Evolutionary conservation across 148 eudicot genomes (phyloP), one percentile per base, ranked within the genome.

Genomic region (Silene conica): DNA sequence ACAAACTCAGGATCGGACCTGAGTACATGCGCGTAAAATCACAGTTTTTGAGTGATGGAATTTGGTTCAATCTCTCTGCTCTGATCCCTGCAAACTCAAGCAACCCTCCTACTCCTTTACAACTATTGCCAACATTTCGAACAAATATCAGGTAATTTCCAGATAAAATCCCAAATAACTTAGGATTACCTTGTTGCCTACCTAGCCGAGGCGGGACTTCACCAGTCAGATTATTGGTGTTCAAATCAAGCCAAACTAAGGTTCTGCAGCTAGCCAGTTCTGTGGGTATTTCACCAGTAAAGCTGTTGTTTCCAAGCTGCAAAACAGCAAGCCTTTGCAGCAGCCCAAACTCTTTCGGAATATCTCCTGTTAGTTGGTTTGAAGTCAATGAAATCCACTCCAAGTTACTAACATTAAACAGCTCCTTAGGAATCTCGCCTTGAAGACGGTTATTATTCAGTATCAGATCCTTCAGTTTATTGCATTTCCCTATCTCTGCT

Each of bases 331-430:
- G 84, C 78, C 97, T 81, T 6, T 89, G 80, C 48, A 94, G 65
- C 46, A 78, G 80, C 2, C 96, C 96, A 62, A 94, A 89, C 65
- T 89, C 89, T 38, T 66, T 69, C 7, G 97, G 97, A 23, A 94
- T 88, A 56, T 83, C 82, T 0, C 98, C 98, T 2, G 77, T 81
- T 3, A 94, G 79, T 54, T 64, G 79, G 48, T 94, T 94, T 80
- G 93, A 91, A 10, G 96, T 89, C 75, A 94, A 82, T 0, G 98
- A 91, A 34, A 94, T 63, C 98, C 97, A 94, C 82, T 94, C 98
- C 62, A 92, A 83, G 73, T 92, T 86, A 68, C 76, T 85, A 66
- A 87, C 79, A n/a, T 80, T 87, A 65, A 92, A 87, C 79, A 94
- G 22, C 63, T 87, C 89, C n/a, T 78, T 77, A 1, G 98, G 97